phyloP scores from a whole-genome alignment of 192 early-diverging fungal species.

The Coemansia sp. region DNA sequence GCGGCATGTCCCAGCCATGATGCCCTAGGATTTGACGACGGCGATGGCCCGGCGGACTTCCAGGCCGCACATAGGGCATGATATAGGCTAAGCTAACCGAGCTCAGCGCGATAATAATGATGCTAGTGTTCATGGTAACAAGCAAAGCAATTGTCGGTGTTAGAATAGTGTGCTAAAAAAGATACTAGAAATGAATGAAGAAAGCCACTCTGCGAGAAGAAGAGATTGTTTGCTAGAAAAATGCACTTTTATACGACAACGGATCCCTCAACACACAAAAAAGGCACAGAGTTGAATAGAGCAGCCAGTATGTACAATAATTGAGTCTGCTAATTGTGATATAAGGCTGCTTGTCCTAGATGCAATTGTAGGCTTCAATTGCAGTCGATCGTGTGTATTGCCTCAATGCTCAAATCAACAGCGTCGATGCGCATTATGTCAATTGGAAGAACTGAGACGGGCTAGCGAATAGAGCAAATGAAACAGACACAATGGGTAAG shows the following conservation, averaged over 20 bases:
- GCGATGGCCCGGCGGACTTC: neutral
- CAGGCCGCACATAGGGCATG: neutral
- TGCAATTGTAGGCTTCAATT: neutral
- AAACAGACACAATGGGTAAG: neutral
- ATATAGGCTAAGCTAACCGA: neutral
- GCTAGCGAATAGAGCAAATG: neutral
- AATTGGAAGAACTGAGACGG: no score
- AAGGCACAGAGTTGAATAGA: no score
- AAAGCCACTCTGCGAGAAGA: neutral
- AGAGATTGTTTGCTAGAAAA: neutral
- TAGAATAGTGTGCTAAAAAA: neutral
- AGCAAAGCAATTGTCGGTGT: neutral
- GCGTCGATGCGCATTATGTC: no score
- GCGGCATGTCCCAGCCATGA: neutral
- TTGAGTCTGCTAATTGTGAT: no score
- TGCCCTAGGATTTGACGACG: neutral
- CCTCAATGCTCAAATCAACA: neutral
- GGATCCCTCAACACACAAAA: no score
- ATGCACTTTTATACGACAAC: neutral
- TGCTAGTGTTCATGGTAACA: neutral
- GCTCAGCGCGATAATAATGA: neutral
- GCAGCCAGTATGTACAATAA: no score
- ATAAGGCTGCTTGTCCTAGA: no score
- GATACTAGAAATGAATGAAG: neutral
- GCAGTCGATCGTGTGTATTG: neutral